phyloP scores from a whole-genome alignment of 495 filamentous ascomycete genomes.

The Xylaria castorea region DNA sequence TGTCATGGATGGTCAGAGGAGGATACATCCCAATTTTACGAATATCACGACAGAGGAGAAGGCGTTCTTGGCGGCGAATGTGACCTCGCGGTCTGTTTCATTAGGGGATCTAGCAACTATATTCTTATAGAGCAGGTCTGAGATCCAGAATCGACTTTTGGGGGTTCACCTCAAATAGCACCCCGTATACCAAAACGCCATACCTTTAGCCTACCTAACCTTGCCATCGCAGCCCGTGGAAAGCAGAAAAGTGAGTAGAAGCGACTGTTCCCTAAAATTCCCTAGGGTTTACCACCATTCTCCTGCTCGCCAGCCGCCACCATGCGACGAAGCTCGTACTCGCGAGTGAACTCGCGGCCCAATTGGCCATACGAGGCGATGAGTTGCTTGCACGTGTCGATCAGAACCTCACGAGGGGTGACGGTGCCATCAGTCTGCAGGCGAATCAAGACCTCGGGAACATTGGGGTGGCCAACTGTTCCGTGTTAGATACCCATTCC shows the following conservation, averaged over 20 bases:
- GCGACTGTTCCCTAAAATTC: background rate
- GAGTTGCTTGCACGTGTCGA: constrained; percentile 76
- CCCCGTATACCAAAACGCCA: constrained; percentile 18
- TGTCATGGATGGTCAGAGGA: background rate
- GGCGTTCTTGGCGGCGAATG: constrained; percentile 15
- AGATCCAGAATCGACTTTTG: constrained; percentile 8
- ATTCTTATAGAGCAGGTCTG: constrained; percentile 16
- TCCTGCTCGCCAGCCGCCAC: constrained; percentile 64
- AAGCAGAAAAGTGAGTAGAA: constrained; percentile 25
- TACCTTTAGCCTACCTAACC: constrained; percentile 22
- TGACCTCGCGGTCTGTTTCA: constrained; percentile 12
- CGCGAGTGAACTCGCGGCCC: constrained; percentile 89
- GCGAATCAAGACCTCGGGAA: constrained; percentile 83
- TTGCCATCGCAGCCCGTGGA: constrained; percentile 28
- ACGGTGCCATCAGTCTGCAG: constrained; percentile 90
- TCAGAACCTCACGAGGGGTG: constrained; percentile 85
- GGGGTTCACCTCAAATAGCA: background rate
- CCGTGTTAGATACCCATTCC: constrained; percentile 22
- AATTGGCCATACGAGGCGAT: constrained; percentile 78
- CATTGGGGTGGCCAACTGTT: constrained; percentile 81
- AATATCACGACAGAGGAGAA: constrained; percentile 12
- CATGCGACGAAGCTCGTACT: constrained; percentile 93
- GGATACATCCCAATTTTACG: background rate
- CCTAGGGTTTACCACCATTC: constrained; percentile 32
- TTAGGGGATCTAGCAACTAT: constrained; percentile 16